A percentile compares a stretch with the other conserved stretches of the same genome.
Evolutionary conservation across 2,329 filamentous ascomycete species (phyloP).

Genomic region (Talaromyces funiculosus): DNA sequence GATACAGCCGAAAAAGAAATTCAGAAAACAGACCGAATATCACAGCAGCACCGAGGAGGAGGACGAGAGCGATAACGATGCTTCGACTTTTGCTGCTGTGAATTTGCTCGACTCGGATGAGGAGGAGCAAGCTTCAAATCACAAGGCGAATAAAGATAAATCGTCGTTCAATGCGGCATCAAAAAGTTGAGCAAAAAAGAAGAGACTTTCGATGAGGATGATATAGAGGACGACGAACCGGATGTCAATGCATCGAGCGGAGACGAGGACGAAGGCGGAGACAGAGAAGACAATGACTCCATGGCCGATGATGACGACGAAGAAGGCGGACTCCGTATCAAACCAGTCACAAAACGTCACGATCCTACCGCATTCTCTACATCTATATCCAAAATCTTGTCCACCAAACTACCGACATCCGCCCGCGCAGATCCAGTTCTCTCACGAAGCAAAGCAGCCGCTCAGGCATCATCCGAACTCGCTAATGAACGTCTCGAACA

Average conservation of each 20-base stretch:
- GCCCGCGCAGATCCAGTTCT: slow-evolving; percentile 88
- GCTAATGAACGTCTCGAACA: slow-evolving; percentile 73
- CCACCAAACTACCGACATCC: slow-evolving; percentile 75
- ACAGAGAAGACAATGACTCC: slow-evolving; percentile 23
- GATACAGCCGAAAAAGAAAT: slow-evolving; percentile 51
- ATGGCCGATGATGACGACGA: slow-evolving; percentile 16
- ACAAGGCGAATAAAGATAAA: not conserved
- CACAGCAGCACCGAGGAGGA: slow-evolving; percentile 59
- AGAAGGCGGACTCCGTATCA: slow-evolving; percentile 35
- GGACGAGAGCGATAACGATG: slow-evolving; percentile 34
- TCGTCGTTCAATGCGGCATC: slow-evolving; percentile 6
- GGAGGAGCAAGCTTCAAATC: slow-evolving; percentile 20
- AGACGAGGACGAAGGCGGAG: slow-evolving; percentile 35
- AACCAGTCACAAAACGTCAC: slow-evolving; percentile 64
- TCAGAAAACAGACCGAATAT: slow-evolving; percentile 59
- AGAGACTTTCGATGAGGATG: slow-evolving; percentile 27
- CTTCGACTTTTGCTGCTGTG: slow-evolving; percentile 45
- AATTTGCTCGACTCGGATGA: slow-evolving; percentile 45
- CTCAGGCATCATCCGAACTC: slow-evolving; percentile 64
- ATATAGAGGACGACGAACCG: slow-evolving; percentile 38
- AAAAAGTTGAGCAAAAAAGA: slow-evolving; percentile 22
- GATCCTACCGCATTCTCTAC: slow-evolving; percentile 88
- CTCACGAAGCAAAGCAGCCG: slow-evolving; percentile 70
- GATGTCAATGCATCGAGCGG: slow-evolving; percentile 25
- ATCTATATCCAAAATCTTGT: slow-evolving; percentile 87